phyloP scores from a whole-genome alignment of 2,329 filamentous ascomycete genomes.

The Dothiorella sarmentorum region DNA sequence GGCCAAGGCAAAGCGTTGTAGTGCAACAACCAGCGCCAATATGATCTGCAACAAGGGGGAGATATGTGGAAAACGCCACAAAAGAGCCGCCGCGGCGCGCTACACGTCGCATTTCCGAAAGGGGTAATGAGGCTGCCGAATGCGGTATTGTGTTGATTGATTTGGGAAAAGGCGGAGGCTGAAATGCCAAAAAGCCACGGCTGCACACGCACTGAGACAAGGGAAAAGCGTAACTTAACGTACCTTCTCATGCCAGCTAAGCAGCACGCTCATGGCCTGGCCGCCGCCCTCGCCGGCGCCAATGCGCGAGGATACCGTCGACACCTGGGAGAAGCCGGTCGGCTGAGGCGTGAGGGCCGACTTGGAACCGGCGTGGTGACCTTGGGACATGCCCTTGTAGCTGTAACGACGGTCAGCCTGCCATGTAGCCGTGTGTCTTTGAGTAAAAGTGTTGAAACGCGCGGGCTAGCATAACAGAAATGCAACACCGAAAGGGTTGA shows the following conservation, averaged over 20 bases:
- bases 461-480: background rate
- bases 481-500: background rate
- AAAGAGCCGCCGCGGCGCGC: constrained; percentile 6
- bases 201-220: constrained; percentile 1
- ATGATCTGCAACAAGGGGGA: constrained; percentile 13
- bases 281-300: constrained; percentile 67
- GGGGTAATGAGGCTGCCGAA: constrained; percentile 6
- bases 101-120: constrained; percentile 1
- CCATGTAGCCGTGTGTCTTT: background rate
- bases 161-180: constrained; percentile 2
- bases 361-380: constrained; percentile 26
- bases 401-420: constrained; percentile 43
- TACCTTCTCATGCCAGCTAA: constrained; percentile 97
- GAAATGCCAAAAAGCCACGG: background rate
- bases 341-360: constrained; percentile 63
- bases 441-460: constrained; percentile 18
- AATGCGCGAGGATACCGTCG: constrained; percentile 52
- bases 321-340: constrained; percentile 85
- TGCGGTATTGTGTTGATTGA: constrained; percentile 6
- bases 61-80: constrained; percentile 7
- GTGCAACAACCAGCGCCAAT: constrained; percentile 12
- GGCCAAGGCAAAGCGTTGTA: constrained; percentile 4
- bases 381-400: constrained; percentile 80
- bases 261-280: constrained; percentile 89
- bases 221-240: constrained; percentile 14